Evolutionary conservation across 2,329 filamentous ascomycete genomes (phyloP), one percentile per base, ranked within the genome.

Genomic region (Aspergillus unguis): DNA sequence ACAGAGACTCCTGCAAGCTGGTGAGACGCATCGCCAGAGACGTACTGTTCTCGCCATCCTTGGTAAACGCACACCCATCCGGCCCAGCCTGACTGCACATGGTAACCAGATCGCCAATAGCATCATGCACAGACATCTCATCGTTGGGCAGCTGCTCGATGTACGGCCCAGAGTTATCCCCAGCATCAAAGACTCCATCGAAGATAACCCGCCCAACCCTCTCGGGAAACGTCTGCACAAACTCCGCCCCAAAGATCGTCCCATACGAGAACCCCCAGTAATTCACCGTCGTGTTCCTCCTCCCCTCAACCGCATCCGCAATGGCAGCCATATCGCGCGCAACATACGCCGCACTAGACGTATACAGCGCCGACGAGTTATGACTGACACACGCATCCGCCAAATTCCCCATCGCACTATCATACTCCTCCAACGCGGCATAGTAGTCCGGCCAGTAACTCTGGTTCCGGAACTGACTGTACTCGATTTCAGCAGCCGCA

Each of bases 191-290:
- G 1, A 53, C 40, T 0, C 50, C 50, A 3, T 53, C 50, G 2
- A 53, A 28, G 9, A 53, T 23, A 8, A 53, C 9, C 33, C 27
- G 37, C 6, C 50, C 47, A 6, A 49, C 47, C 2, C 47, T 29
- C 38, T 42, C 29, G 0, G 47, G 47, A 29, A 43, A 49, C 10
- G 50, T 53, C 40, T 53, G 50, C 7, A 53, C 40, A 10, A 53
- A 53, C n/a, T 53, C 50, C 8, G 40, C 40, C 10, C 40, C 50
- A 5, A 37, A 44, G 2, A 53, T 40, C 23, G 50, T 53, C 7
- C 50, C 50, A 25, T 53, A 53, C 4, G 50, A 53, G n/a, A 53
- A 44, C 2, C 50, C 50, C 50, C 50, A 53, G 29, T 53, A 53
- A 11, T 53, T 53, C 4, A 53, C 11, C 2, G 23, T 35, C 6